Base-by-base conservation (phyloP, 768 basidiomycete genomes). In the Trichaptum fuscoviolaceum region DNA sequence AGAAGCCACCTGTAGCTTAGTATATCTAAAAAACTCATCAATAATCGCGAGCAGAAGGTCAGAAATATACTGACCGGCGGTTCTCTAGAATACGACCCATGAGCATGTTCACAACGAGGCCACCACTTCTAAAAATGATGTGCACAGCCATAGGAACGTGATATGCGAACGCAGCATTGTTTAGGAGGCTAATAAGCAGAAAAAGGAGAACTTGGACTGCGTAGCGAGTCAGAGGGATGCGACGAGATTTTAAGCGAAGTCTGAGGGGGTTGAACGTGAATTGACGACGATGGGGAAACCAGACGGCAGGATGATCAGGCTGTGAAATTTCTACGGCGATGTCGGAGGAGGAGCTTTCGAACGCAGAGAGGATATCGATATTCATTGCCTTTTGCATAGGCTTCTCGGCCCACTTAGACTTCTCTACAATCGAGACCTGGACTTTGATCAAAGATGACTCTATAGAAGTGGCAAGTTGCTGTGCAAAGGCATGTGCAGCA, bases 101-200 rank as follows among this genome's bases (percentile, higher is more conserved):
- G 17, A 90, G 30, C 87, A 98, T 89, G 71, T 89, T 94, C 30
- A 95, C 81, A 35, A 93, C 85, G 65, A 96, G 79, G 0, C 95
- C 95, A 0, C 92, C 95, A 70, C 92, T 93, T 57, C 95, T 84
- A 73, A 96, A 96, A 67, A 98, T 91, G 75, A 98, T 96, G 77
- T 98, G 95, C 1, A 98, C 89, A 0, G 92, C 78, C 87, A 97
- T 94, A 24, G 96, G 95, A 67, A 97, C 89, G 57, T 83, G 77
- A 74, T 90, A 95, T 7, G 84, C 90, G 73, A 98, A 96, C 0
- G 93, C 95, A n/a, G 84, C 86, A 78, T 96, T 97, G 75, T 97
- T 98, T 70, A 98, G 80, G 67, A 91, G 73, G 7, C 92, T 95
- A 63, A 94, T 82, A 4, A 83, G 75, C 67, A 91, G 89, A 77